phyloP scores from a whole-genome alignment of 176 grass and related monocot genomes.

The Aegilops longissima region DNA sequence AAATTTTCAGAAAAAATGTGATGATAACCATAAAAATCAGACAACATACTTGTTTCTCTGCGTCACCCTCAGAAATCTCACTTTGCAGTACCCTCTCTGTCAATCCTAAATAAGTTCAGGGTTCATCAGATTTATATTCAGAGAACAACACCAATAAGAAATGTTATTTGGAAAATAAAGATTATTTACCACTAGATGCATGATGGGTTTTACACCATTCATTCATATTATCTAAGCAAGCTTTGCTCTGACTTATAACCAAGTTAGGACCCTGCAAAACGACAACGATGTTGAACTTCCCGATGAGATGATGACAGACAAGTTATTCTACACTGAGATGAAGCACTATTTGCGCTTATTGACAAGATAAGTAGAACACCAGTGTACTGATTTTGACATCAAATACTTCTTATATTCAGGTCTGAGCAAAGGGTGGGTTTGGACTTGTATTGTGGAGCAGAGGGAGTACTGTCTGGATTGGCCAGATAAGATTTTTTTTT shows the following conservation, averaged over 20 bases:
- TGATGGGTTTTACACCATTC: slow-evolving; percentile 86
- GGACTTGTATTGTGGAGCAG: background rate
- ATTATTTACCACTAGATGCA: slow-evolving; percentile 66
- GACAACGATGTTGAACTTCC: slow-evolving; percentile 31
- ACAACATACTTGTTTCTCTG: slow-evolving; percentile 67
- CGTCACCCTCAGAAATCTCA: slow-evolving; percentile 59
- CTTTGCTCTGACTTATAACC: slow-evolving; percentile 74
- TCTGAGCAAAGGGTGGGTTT: background rate
- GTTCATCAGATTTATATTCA: slow-evolving; percentile 7
- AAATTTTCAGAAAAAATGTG: background rate
- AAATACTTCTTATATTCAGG: background rate
- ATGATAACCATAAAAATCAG: background rate
- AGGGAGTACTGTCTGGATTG: background rate
- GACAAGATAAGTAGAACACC: background rate
- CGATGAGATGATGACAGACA: slow-evolving; percentile 10
- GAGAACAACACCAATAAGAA: background rate
- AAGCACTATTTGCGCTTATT: background rate
- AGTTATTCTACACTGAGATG: background rate
- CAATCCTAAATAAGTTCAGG: slow-evolving; percentile 57
- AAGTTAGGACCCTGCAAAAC: slow-evolving; percentile 77
- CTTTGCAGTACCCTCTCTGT: slow-evolving; percentile 64
- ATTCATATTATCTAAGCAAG: slow-evolving; percentile 78
- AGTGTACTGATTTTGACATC: background rate
- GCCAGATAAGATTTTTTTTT: background rate
- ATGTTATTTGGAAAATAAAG: background rate